Evolutionary conservation across 306 rosid genomes (phyloP).

Genomic region (Rosa rugosa): DNA sequence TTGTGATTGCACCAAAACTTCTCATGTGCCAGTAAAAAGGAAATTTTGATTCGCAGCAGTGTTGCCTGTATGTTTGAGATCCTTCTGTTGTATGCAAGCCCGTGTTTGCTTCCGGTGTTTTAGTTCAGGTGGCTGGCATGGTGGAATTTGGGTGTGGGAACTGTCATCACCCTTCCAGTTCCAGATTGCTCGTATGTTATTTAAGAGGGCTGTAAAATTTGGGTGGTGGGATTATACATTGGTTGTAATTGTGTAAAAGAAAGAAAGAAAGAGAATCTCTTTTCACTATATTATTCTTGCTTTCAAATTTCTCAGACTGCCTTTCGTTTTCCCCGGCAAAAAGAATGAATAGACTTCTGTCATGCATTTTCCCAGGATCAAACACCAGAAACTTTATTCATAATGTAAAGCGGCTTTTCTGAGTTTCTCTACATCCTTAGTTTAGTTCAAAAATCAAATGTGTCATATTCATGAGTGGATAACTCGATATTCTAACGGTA

Average conservation of each 20-base stretch:
- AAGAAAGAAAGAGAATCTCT: slow-evolving; percentile 20
- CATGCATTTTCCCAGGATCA: neutral
- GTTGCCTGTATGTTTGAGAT: slow-evolving; percentile 13
- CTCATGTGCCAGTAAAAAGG: slow-evolving; percentile 23
- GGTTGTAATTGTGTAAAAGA: slow-evolving; percentile 19
- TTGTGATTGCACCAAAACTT: slow-evolving; percentile 15
- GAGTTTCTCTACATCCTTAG: neutral
- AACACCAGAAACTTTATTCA: neutral
- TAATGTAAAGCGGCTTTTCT: no score
- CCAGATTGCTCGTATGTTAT: slow-evolving; percentile 24
- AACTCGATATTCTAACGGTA: neutral
- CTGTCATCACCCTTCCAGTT: neutral
- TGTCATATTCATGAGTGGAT: neutral
- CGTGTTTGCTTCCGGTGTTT: slow-evolving; percentile 43
- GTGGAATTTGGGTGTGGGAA: slow-evolving; percentile 29
- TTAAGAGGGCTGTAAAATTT: slow-evolving; percentile 31
- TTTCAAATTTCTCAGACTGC: neutral
- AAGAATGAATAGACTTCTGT: no score
- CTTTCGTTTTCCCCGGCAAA: neutral
- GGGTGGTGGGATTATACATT: slow-evolving; percentile 28
- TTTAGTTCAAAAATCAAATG: neutral
- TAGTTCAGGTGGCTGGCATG: slow-evolving; percentile 41
- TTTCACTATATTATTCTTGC: neutral
- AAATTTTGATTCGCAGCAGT: slow-evolving; percentile 17
- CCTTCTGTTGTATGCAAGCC: slow-evolving; percentile 22